Evolutionary conservation across 352 stramenopile genomes (phyloP), one percentile per base, ranked within the genome.

Genomic region (Ophiocytium majus): DNA sequence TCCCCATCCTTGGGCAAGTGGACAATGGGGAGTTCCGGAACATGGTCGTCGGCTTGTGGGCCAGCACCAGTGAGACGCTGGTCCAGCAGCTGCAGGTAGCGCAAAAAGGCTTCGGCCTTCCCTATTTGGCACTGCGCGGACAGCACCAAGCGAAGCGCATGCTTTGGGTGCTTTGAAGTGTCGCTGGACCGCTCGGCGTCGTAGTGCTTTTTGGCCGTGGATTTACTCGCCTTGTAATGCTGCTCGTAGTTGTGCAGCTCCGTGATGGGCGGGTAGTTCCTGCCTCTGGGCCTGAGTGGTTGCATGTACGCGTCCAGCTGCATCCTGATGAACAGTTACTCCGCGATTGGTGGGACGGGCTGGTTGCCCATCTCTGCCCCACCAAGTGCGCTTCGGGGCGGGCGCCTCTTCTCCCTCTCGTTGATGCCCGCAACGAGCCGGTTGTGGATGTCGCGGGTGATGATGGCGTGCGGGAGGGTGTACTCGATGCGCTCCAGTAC

Each of bases 51-150:
- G n/a, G n/a, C n/a, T n/a, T n/a, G n/a, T n/a, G n/a, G n/a, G n/a
- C n/a, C n/a, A n/a, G n/a, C n/a, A n/a, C n/a, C n/a, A n/a, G n/a
- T n/a, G n/a, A n/a, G 43, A 14, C 43, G 43, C 5, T 64, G 19
- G 76, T 75, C 31, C 50, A 32, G 35, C 23, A 82, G 9, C 78
- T 82, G n/a, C 32, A 82, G 28, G 57, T 82, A 82, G 23, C 57
- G 79, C 10, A 82, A 33, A 36, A 78, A 82, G 1, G 79, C 79
- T 0, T 36, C 79, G 1, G 79, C 76, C 79, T 82, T 82, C 28
- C 79, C 79, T n/a, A 82, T 76, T n/a, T 82, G 79, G 32, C 79
- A 82, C 79, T 82, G 32, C 17, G 79, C 79, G 79, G 79, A 66
- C 23, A 82, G 79, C 23, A 82, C 23, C n/a, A 82, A 31, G 36